phyloP scores from a whole-genome alignment of 805 yeast genomes.

The Phaffomyces opuntiae region DNA sequence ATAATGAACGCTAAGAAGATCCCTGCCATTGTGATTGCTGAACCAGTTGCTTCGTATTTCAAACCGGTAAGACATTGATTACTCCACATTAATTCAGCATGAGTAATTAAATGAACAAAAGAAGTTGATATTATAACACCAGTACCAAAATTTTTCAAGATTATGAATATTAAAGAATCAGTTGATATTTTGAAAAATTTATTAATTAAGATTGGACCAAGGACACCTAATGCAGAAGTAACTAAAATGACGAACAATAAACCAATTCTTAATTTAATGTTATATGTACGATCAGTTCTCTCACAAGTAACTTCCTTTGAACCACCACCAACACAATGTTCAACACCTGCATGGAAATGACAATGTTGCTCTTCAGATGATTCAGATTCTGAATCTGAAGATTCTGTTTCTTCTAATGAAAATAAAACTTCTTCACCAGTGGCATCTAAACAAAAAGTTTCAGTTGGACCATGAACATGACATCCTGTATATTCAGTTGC shows the following conservation, averaged over 20 bases:
- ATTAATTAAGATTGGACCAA: constrained; percentile 12
- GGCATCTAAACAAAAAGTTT: constrained; percentile 13
- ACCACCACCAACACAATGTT: constrained; percentile 18
- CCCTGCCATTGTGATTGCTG: constrained; percentile 17
- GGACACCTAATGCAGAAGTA: constrained; percentile 11
- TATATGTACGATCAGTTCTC: constrained; percentile 10
- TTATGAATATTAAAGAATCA: constrained; percentile 8
- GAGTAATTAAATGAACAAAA: constrained; percentile 16
- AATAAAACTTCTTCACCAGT: constrained; percentile 14
- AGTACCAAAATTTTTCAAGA: constrained; percentile 16
- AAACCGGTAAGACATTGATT: constrained; percentile 14
- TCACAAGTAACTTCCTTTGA: constrained; percentile 12
- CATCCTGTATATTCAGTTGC: constrained; percentile 12
- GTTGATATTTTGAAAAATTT: constrained; percentile 5
- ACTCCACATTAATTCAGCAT: constrained; percentile 14
- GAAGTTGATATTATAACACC: constrained; percentile 19
- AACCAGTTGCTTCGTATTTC: constrained; percentile 13
- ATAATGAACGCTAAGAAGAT: constrained; percentile 12
- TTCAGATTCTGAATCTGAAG: not conserved
- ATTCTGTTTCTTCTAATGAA: not conserved
- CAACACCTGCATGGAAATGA: constrained; percentile 21
- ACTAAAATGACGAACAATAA: constrained; percentile 12
- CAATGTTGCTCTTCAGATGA: constrained; percentile 1
- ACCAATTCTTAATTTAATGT: constrained; percentile 16
- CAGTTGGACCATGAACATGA: constrained; percentile 13